These are phyloP conservation scores for Clonostachys chloroleuca DNA, from an alignment of 2,329 filamentous ascomycete genomes.

Conservation along the genomic window DNA sequence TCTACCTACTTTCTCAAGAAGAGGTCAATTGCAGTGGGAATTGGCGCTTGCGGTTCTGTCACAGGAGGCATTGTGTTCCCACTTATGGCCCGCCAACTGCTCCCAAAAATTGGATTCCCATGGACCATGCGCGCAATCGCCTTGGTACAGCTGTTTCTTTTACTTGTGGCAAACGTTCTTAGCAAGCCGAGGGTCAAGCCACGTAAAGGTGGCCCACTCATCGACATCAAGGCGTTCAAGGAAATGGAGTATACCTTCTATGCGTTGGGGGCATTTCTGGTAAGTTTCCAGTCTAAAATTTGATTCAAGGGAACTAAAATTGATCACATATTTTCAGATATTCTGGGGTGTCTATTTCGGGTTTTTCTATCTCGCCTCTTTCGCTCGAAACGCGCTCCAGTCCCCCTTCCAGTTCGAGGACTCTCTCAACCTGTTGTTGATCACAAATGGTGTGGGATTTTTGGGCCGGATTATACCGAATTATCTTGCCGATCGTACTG, in stretches of 20 bases:
- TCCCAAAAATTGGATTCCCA: conserved; percentile 12
- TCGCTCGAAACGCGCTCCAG: conserved; percentile 31
- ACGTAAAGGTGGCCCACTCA: conserved; percentile 40
- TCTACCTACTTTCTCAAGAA: conserved; percentile 35
- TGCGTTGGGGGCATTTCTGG: conserved; percentile 17
- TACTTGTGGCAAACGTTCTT: conserved; percentile 21
- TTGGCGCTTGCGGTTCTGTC: conserved; percentile 53
- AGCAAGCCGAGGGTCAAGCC: conserved; percentile 43
- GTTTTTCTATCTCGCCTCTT: conserved; percentile 21
- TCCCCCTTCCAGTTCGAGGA: conserved; percentile 34
- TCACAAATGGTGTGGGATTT: conserved; percentile 55
- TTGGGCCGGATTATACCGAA: conserved; percentile 49
- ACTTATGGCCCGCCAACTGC: conserved; percentile 12
- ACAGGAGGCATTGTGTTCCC: conserved; percentile 46
- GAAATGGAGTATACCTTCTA: conserved; percentile 34
- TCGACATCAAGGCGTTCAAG: conserved; percentile 46
- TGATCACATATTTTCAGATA: conserved; percentile 9
- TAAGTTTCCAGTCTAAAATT: neutral
- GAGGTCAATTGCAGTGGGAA: conserved; percentile 50
- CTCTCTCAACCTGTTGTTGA: conserved; percentile 53
- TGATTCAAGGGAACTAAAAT: neutral
- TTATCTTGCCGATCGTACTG: conserved; percentile 50
- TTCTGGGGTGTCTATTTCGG: conserved; percentile 26
- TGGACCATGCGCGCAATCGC: conserved; percentile 39
- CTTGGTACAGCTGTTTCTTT: conserved; percentile 10